These are phyloP conservation scores for Sclerotinia glacialis DNA, from an alignment of 2,329 filamentous ascomycete species.

Conservation along the genomic window DNA sequence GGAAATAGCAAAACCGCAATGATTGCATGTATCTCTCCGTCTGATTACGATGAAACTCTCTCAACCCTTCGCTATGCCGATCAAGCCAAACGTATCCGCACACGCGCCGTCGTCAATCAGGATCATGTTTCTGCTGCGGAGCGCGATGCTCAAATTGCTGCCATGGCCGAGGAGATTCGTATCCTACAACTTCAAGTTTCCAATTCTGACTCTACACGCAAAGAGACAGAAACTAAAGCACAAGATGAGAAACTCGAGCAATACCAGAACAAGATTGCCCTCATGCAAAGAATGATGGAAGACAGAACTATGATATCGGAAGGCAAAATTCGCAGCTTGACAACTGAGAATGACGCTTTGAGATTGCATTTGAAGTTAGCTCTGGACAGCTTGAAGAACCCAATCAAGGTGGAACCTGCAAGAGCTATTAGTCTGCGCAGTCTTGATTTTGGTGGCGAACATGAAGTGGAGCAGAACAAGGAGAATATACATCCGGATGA, in stretches of 20 bases:
- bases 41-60: slow-evolving; percentile 95
- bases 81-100: slow-evolving; percentile 95
- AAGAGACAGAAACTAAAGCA: slow-evolving; percentile 66
- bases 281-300: slow-evolving; percentile 95
- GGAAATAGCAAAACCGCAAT: slow-evolving; percentile 98
- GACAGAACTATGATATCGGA: slow-evolving; percentile 87
- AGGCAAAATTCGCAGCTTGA: slow-evolving; percentile 86
- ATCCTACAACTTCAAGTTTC: slow-evolving; percentile 70
- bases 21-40: slow-evolving; percentile 95
- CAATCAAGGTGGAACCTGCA: slow-evolving; percentile 59
- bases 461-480: slow-evolving; percentile 35
- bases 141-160: slow-evolving; percentile 86
- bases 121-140: slow-evolving; percentile 89
- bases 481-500: slow-evolving; percentile 34
- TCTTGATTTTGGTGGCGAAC: slow-evolving; percentile 26
- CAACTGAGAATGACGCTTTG: slow-evolving; percentile 86
- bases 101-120: slow-evolving; percentile 91
- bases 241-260: slow-evolving; percentile 86
- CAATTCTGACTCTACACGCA: slow-evolving; percentile 56
- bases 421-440: slow-evolving; percentile 32
- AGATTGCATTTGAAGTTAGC: slow-evolving; percentile 85
- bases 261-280: slow-evolving; percentile 85
- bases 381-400: slow-evolving; percentile 83
- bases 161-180: slow-evolving; percentile 95
- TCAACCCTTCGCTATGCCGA: slow-evolving; percentile 96